A percentile compares a stretch with the other conserved stretches of the same genome.
Conservation (phyloP, 2,329 filamentous ascomycete genomes). For the Alternaria gaisen region DNA sequence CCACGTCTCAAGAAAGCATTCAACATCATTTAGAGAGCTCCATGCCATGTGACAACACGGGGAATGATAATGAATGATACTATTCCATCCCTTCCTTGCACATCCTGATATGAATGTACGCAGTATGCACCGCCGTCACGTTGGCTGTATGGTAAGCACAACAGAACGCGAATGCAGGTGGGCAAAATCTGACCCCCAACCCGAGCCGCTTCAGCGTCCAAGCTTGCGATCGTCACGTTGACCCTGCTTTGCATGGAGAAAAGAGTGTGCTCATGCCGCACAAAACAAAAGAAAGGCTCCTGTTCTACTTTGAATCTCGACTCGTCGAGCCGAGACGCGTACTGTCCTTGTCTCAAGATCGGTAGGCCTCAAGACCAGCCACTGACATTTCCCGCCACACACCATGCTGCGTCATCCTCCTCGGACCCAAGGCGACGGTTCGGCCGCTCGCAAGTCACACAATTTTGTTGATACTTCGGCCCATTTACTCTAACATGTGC, state of each 20-base stretch:
- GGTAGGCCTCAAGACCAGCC: conserved; percentile 19
- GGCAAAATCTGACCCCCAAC: conserved; percentile 1
- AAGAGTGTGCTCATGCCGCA: conserved; percentile 1
- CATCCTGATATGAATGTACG: not conserved
- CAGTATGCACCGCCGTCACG: conserved; percentile 9
- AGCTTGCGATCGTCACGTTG: conserved; percentile 7
- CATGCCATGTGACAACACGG: conserved; percentile 28
- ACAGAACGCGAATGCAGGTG: conserved; percentile 10
- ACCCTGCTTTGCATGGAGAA: not conserved
- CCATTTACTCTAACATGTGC: conserved; percentile 20
- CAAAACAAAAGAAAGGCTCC: conserved; percentile 2
- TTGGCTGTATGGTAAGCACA: conserved; percentile 1
- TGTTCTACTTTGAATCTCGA: not conserved
- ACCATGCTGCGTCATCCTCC: conserved; percentile 11
- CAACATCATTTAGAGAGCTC: conserved; percentile 32
- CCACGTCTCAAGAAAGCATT: conserved; percentile 39
- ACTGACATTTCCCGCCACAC: conserved; percentile 11
- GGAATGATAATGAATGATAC: not conserved
- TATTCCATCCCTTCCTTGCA: not conserved
- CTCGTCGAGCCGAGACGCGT: conserved; percentile 9
- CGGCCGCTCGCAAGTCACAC: conserved; percentile 26
- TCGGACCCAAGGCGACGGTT: conserved; percentile 20
- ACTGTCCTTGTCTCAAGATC: conserved; percentile 35
- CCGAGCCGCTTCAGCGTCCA: not conserved
- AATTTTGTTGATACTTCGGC: conserved; percentile 22